phyloP scores from a whole-genome alignment of 352 stramenopile genomes.

The Phytophthora pinifolia region DNA sequence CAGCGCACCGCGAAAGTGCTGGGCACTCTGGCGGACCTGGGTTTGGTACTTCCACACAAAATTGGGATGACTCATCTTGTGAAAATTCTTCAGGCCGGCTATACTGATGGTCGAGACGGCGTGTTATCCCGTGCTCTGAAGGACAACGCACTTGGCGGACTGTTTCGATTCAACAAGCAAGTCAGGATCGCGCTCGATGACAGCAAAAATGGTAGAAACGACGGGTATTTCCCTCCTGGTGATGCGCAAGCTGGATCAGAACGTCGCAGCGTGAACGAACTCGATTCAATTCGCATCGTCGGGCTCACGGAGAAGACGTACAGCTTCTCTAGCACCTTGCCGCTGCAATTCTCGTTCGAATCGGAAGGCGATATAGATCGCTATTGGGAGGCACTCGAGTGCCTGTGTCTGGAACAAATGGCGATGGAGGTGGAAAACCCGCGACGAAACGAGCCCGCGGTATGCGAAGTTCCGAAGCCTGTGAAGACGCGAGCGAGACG shows the following conservation, averaged over 20 bases:
- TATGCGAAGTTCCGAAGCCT: conserved; percentile 66
- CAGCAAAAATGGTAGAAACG: conserved; percentile 4
- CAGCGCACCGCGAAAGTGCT: conserved; percentile 71
- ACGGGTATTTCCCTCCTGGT: conserved; percentile 3
- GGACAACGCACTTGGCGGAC: conserved; percentile 66
- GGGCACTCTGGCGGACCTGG: conserved; percentile 65
- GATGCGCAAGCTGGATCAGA: conserved; percentile 4
- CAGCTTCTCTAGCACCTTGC: conserved; percentile 59
- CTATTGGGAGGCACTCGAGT: conserved; percentile 84
- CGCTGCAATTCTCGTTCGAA: conserved; percentile 54
- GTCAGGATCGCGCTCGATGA: conserved; percentile 59
- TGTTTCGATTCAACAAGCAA: conserved; percentile 61
- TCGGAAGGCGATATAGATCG: conserved; percentile 44
- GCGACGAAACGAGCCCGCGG: conserved; percentile 46
- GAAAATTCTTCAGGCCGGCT: conserved; percentile 65
- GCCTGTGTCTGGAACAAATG: conserved; percentile 78
- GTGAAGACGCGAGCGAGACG: conserved; percentile 56
- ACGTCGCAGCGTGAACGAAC: conserved; percentile 29
- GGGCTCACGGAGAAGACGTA: conserved; percentile 72
- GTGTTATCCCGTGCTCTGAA: conserved; percentile 68
- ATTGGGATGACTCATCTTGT: conserved; percentile 83
- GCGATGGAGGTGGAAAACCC: conserved; percentile 72
- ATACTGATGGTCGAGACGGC: conserved; percentile 67
- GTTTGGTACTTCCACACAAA: conserved; percentile 71
- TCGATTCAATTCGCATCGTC: conserved; percentile 47